Base-by-base conservation (phyloP, 164 flowering plant genomes). In the Piper betle region DNA sequence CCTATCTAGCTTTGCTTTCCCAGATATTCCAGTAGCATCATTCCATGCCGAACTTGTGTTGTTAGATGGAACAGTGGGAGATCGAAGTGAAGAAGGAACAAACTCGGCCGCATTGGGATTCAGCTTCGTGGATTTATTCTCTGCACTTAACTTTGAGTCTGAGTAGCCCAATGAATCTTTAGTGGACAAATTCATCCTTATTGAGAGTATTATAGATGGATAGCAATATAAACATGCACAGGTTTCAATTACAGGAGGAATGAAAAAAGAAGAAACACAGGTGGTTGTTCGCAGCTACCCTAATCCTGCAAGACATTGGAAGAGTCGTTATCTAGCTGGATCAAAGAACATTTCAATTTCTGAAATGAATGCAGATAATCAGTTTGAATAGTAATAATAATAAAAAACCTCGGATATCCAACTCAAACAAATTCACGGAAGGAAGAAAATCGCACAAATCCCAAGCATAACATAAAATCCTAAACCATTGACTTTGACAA, bases 101-200 rank as follows among this genome's bases (percentile, higher is more conserved):
- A 94, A 94, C 71, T 85, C 99, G 60, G 91, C 88, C 55, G 99
- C 99, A 84, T 94, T 77, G 41, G 99, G 97, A 73, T 94, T 94
- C 68, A 94, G 79, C 55, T 77, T 61, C 19, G 86, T 78, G 41
- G 62, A 62, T 76, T 79, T 87, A 66, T 62, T 73, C 7, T 63
- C 2, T n/a, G 65, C 33, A 62, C 41, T 71, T 53, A 78, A 80
- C 62, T 79, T 84, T 25, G 75, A 53, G 57, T 78, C 81, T 52
- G 58, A 74, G 53, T 70, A 66, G 63, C 75, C 16, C 20, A 43
- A 75, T 59, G 68, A 57, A 53, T 76, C 82, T 71, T 80, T 85
- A 69, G 75, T 78, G 57, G 85, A 81, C 55, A 87, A 72, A 81
- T 71, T 86, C 99, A 93, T 93, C 74, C 72, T 84, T 78, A 66